These are phyloP conservation scores for Golubevia pallescens DNA, from an alignment of 1,284 basidiomycete species.

Conservation along the genomic window DNA sequence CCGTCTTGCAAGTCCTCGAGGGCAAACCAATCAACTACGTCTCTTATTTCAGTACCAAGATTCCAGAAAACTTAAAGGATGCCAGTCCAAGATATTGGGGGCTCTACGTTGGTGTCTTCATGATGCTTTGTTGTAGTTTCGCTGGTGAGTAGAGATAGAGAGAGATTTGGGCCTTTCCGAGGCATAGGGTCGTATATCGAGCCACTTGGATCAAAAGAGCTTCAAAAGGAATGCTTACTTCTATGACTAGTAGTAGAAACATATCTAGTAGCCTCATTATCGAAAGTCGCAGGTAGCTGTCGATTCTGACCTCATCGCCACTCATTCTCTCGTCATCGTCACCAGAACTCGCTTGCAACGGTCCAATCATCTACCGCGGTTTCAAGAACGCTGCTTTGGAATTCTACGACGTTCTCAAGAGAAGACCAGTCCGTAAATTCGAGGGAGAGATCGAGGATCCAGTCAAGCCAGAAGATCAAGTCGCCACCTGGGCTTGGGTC, in stretches of 20 bases:
- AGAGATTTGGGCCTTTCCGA: no score
- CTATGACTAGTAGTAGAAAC: no score
- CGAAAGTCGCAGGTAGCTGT: no score
- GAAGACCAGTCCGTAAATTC: constrained; percentile 16
- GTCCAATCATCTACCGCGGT: constrained; percentile 38
- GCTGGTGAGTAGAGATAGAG: constrained; percentile 10
- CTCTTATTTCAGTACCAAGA: constrained; percentile 3
- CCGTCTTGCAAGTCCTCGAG: no score
- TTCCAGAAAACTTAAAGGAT: constrained; percentile 15
- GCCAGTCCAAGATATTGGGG: constrained; percentile 49
- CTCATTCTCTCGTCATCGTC: no score
- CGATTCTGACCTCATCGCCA: no score
- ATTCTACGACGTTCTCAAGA: constrained; percentile 22
- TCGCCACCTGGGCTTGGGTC: constrained; percentile 33
- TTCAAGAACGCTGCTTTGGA: constrained; percentile 21
- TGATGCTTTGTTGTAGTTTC: constrained; percentile 52
- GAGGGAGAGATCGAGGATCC: constrained; percentile 17
- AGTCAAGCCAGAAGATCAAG: constrained; percentile 22
- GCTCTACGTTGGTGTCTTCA: constrained; percentile 47
- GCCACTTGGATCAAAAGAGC: no score
- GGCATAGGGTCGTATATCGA: no score
- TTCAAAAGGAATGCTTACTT: no score
- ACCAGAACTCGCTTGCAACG: constrained; percentile 41
- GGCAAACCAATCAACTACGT: constrained; percentile 4
- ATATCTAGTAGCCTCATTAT: no score